A percentile compares a stretch with the other conserved stretches of the same genome.
Conservation (phyloP, 495 filamentous ascomycete genomes). For the Xylaria nigripes region DNA sequence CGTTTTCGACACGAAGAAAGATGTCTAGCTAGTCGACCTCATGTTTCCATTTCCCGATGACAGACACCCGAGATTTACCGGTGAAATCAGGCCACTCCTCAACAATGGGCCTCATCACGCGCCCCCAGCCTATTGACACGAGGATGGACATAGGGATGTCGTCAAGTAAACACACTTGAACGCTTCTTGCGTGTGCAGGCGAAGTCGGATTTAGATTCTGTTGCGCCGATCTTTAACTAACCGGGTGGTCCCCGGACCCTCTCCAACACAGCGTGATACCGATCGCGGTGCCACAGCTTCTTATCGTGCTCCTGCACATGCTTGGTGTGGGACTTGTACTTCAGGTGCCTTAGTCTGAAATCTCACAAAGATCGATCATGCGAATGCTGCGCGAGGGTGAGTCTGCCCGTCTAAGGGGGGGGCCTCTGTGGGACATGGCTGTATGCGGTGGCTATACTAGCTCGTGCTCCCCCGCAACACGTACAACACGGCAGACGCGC, state of each 20-base stretch:
- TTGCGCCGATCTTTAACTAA: conserved; percentile 5
- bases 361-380: conserved; percentile 13
- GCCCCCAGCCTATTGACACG: not conserved
- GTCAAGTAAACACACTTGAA: not conserved
- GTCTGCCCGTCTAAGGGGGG: not conserved
- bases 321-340: conserved; percentile 8
- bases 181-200: not conserved
- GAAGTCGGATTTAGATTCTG: conserved; percentile 8
- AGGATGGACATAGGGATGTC: not conserved
- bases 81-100: conserved; percentile 10
- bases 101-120: conserved; percentile 9
- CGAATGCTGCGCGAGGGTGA: conserved; percentile 9
- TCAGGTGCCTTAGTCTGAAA: conserved; percentile 8
- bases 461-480: conserved; percentile 4
- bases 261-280: not conserved
- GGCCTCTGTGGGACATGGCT: conserved; percentile 1
- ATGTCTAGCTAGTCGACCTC: not conserved
- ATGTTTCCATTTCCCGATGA: not conserved
- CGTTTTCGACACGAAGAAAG: not conserved
- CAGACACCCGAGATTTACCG: not conserved
- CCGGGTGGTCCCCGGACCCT: not conserved
- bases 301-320: conserved; percentile 9
- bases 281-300: conserved; percentile 11
- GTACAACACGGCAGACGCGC: conserved; percentile 2
- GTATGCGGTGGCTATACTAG: conserved; percentile 5